Evolutionary conservation across 2,329 filamentous ascomycete genomes (phyloP).

Genomic region (Aureobasidium melanogenum): DNA sequence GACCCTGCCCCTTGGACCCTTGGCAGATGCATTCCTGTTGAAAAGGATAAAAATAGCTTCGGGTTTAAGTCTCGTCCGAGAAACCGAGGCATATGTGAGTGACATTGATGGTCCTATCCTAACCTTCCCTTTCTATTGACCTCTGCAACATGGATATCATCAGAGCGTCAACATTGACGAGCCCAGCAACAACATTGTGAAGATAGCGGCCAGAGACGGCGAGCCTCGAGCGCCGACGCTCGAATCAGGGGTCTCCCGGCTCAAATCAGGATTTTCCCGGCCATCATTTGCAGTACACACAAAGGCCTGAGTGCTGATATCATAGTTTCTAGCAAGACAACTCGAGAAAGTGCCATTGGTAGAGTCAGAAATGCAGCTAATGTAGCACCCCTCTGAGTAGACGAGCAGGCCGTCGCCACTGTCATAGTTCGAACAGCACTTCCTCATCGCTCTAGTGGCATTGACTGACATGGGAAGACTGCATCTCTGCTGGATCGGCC

Average conservation of each 20-base stretch:
- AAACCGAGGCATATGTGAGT: not conserved
- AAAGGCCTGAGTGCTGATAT: too few species aligned
- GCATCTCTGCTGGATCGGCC: not conserved
- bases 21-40: not conserved
- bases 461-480: not conserved
- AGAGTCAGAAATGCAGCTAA: not conserved
- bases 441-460: not conserved
- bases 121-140: not conserved
- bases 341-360: not conserved
- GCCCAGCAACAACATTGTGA: not conserved
- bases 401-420: not conserved
- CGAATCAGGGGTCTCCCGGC: not conserved
- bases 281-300: not conserved
- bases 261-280: not conserved
- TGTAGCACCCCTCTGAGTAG: not conserved
- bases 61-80: not conserved
- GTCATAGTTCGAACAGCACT: not conserved
- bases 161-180: not conserved
- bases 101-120: not conserved
- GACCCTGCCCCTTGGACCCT: not conserved
- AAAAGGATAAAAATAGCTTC: not conserved
- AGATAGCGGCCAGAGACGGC: not conserved
- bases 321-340: not conserved
- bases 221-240: not conserved
- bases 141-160: too few species aligned